Evolutionary conservation across 176 grass and related monocot species (phyloP), one percentile per base, ranked within the genome.

Genomic region (Juncus inflexus): DNA sequence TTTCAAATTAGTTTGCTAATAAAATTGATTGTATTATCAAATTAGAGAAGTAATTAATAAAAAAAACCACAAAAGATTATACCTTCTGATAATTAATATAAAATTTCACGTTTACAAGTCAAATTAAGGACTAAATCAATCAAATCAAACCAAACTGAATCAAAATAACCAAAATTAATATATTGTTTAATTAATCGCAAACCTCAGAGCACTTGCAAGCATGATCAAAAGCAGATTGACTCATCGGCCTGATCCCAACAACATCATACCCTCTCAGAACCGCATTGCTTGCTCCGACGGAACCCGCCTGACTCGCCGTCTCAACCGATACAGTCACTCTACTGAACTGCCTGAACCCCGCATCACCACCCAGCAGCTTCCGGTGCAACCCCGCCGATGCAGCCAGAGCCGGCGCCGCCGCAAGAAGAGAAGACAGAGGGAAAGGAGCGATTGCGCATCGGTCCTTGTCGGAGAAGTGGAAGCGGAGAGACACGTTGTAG

Each of bases 191-290:
- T 28, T 51, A 2, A n/a, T 52, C 36, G 2, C 35, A 10, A 14
- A 83, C 71, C 82, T 71, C 51, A 11, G 82, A 70, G 58, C 54
- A 79, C 15, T 65, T 74, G 70, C 87, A 96, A 51, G 83, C 86
- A 63, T 96, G 74, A 9, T 96, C 84, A 66, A 96, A 87, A 5
- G 87, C 81, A 1, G 73, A 77, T 76, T 90, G 79, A 13, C 60
- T 81, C 45, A 87, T 55, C 3, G 84, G 87, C 15, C 87, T 75
- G 1, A 81, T 78, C 2, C 83, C 87, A 4, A 87, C 81, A 13
- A 96, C 2, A 55, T 96, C 91, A 47, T 96, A 87, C 1, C 81
- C 79, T 52, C 81, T 67, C 10, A 90, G 83, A 55, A 87, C 59
- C 1, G 81, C 71, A n/a, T 78, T 78, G 60, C 77, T 58, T 19